Percentiles rank a stretch among this genome's conserved stretches.
These are phyloP conservation scores for Tothia fuscella DNA, from an alignment of 2,329 filamentous ascomycete genomes.

Conservation along the genomic window DNA sequence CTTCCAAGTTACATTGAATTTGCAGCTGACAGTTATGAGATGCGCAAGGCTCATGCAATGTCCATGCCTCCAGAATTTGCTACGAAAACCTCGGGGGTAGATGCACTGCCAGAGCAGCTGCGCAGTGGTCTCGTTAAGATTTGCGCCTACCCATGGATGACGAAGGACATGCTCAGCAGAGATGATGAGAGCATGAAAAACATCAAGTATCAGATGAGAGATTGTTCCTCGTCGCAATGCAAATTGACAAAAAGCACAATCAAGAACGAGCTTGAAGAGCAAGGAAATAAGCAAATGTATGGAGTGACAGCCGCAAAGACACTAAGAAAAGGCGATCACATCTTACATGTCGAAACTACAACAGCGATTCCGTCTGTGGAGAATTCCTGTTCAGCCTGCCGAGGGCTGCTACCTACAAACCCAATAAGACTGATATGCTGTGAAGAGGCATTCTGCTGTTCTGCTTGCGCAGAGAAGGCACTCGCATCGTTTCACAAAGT, in stretches of 20 bases:
- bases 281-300: conserved; percentile 1
- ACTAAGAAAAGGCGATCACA: no score
- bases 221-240: not conserved
- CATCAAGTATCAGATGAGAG: not conserved
- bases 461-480: not conserved
- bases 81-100: no score
- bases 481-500: not conserved
- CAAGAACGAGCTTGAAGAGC: no score
- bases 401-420: not conserved
- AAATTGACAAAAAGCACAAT: not conserved
- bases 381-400: no score
- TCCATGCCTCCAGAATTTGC: no score
- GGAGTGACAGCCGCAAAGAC: not conserved
- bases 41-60: no score
- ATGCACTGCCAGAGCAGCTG: no score
- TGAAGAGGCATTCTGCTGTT: not conserved
- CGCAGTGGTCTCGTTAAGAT: no score
- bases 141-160: conserved; percentile 1
- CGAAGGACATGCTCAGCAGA: not conserved
- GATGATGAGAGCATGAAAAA: not conserved
- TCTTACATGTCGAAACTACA: no score
- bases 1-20: no score
- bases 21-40: no score
- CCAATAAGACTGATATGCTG: not conserved
- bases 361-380: no score